phyloP scores from a whole-genome alignment of 306 rosid species.

The Echinosophora koreensis region DNA sequence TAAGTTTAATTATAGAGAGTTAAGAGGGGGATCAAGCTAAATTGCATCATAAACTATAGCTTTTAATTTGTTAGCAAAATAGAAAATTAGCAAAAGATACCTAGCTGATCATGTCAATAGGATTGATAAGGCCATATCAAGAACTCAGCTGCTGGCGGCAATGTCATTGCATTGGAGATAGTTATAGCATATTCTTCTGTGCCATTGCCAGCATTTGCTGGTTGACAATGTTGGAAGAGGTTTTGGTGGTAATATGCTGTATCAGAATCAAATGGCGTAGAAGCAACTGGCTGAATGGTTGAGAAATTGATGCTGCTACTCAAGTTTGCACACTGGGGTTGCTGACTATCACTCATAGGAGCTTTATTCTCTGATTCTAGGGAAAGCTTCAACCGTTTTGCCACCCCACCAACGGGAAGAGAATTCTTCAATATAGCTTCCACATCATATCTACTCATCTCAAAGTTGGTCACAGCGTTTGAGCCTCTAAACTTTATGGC shows the following conservation, averaged over 20 bases:
- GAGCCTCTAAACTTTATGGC: constrained; percentile 93
- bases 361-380: constrained; percentile 72
- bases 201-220: constrained; percentile 39
- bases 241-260: constrained; percentile 71
- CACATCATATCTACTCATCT: constrained; percentile 92
- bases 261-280: constrained; percentile 67
- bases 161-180: constrained; percentile 36
- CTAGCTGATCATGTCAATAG: constrained; percentile 50
- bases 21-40: constrained; percentile 62
- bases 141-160: constrained; percentile 74
- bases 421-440: constrained; percentile 82
- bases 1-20: constrained; percentile 50
- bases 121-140: constrained; percentile 87
- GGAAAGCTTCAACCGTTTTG: constrained; percentile 85
- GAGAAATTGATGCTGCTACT: constrained; percentile 74
- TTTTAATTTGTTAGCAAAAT: constrained; percentile 60
- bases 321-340: constrained; percentile 50
- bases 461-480: constrained; percentile 90
- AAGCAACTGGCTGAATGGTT: constrained; percentile 56
- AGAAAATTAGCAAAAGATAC: constrained; percentile 34
- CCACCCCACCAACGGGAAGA: constrained; percentile 92
- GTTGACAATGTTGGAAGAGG: constrained; percentile 71
- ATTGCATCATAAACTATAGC: constrained; percentile 50
- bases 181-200: constrained; percentile 47
- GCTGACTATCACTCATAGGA: constrained; percentile 33